Evolutionary conservation across 1,139 yeast species (phyloP).

Genomic region (Yamadazyma siamensis): DNA sequence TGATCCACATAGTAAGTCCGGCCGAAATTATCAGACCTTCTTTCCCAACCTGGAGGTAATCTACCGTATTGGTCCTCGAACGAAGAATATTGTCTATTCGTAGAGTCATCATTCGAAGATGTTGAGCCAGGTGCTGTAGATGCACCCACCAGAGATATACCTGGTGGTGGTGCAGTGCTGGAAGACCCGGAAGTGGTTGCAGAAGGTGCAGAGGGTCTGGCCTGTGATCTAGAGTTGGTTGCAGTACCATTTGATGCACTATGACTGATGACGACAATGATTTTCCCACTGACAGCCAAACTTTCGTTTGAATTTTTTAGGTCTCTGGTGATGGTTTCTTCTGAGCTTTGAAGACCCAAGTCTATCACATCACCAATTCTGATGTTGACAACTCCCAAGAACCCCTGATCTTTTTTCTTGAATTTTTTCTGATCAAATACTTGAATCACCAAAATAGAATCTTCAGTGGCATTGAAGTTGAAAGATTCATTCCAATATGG

Average conservation of each 20-base stretch:
- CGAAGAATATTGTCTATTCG: conserved; percentile 70
- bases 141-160: neutral
- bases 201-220: conserved; percentile 5
- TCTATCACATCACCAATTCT: conserved; percentile 88
- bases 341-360: conserved; percentile 52
- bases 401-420: conserved; percentile 98
- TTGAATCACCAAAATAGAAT: conserved; percentile 86
- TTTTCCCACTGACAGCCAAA: conserved; percentile 86
- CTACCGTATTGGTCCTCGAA: conserved; percentile 97
- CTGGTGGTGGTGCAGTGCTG: neutral
- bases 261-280: conserved; percentile 71
- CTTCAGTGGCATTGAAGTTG: conserved; percentile 72
- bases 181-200: conserved; percentile 9
- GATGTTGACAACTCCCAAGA: conserved; percentile 91
- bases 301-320: conserved; percentile 89
- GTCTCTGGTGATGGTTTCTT: conserved; percentile 91
- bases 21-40: conserved; percentile 95
- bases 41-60: conserved; percentile 98
- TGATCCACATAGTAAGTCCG: conserved; percentile 98
- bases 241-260: conserved; percentile 6
- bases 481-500: conserved; percentile 98
- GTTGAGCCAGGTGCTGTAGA: conserved; percentile 18
- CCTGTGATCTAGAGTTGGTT: conserved; percentile 3
- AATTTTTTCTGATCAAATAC: conserved; percentile 96
- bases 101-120: conserved; percentile 16